phyloP scores from a whole-genome alignment of 2,329 filamentous ascomycete genomes.

The Calonectria fujianensis region DNA sequence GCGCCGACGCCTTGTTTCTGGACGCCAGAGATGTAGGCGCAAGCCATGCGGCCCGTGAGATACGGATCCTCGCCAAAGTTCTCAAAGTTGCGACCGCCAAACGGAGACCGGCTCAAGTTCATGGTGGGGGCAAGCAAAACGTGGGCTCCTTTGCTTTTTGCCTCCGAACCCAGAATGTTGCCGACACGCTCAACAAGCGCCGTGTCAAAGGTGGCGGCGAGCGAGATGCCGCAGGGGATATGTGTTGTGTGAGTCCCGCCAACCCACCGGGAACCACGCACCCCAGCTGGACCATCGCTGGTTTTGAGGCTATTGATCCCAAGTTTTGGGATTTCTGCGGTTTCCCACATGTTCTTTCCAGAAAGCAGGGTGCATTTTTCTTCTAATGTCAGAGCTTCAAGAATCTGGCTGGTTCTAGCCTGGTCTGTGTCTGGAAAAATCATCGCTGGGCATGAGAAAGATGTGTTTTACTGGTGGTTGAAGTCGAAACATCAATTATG shows the following conservation, averaged over 20 bases:
- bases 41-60: conserved; percentile 60
- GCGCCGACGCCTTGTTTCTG: conserved; percentile 61
- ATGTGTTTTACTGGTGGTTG: background rate
- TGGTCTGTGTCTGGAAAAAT: background rate
- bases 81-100: conserved; percentile 64
- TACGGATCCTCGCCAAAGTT: conserved; percentile 63
- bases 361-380: conserved; percentile 22
- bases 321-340: conserved; percentile 2
- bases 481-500: background rate
- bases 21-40: conserved; percentile 56
- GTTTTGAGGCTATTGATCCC: conserved; percentile 25
- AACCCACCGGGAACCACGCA: conserved; percentile 24
- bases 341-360: conserved; percentile 31
- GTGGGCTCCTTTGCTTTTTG: conserved; percentile 9
- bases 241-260: conserved; percentile 59
- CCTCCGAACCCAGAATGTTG: conserved; percentile 1
- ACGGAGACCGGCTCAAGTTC: conserved; percentile 50
- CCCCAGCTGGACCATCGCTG: conserved; percentile 28
- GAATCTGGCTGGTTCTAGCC: background rate
- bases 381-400: background rate
- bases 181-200: background rate
- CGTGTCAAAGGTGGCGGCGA: conserved; percentile 55
- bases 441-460: background rate
- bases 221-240: conserved; percentile 67
- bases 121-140: conserved; percentile 30